Evolutionary conservation across 257 asterid genomes (phyloP).

Genomic region (Solanum chiquidenum): DNA sequence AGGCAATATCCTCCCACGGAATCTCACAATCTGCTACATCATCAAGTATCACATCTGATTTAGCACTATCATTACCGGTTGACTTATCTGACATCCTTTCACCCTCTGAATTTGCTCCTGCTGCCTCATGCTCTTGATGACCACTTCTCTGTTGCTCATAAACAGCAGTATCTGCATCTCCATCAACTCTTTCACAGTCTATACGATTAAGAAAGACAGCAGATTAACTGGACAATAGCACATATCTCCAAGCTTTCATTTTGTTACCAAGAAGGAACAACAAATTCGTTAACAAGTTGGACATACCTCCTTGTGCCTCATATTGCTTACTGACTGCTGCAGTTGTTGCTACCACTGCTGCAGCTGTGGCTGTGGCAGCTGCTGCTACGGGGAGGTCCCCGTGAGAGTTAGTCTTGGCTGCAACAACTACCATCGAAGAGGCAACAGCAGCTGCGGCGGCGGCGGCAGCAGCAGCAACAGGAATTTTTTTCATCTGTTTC

Average conservation of each 20-base stretch:
- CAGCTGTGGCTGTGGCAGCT: conserved; percentile 91
- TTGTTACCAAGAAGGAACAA: background rate
- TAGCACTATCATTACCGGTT: conserved; percentile 56
- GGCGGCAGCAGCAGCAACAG: conserved; percentile 78
- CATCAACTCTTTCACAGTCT: conserved; percentile 39
- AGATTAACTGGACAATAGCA: conserved; percentile 36
- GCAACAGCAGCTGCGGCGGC: conserved; percentile 95
- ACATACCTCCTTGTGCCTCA: background rate
- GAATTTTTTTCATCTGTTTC: conserved; percentile 40
- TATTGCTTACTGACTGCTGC: conserved; percentile 73
- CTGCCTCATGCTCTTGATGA: conserved; percentile 36
- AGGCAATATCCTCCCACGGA: conserved; percentile 80
- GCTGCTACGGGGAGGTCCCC: conserved; percentile 85
- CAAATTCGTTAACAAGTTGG: background rate
- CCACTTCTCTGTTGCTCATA: conserved; percentile 41
- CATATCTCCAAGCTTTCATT: conserved; percentile 39
- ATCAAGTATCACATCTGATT: conserved; percentile 68
- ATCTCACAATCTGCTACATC: conserved; percentile 98
- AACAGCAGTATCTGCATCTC: conserved; percentile 29
- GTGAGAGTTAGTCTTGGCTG: conserved; percentile 43
- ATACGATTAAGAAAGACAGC: conserved; percentile 18
- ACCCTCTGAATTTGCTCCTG: conserved; percentile 46
- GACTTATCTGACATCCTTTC: conserved; percentile 89
- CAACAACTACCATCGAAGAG: conserved; percentile 88
- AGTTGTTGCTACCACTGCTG: conserved; percentile 82